Evolutionary conservation across 441 rosid species (phyloP), one percentile per base, ranked within the genome.

Genomic region (Arabidopsis lyrata): DNA sequence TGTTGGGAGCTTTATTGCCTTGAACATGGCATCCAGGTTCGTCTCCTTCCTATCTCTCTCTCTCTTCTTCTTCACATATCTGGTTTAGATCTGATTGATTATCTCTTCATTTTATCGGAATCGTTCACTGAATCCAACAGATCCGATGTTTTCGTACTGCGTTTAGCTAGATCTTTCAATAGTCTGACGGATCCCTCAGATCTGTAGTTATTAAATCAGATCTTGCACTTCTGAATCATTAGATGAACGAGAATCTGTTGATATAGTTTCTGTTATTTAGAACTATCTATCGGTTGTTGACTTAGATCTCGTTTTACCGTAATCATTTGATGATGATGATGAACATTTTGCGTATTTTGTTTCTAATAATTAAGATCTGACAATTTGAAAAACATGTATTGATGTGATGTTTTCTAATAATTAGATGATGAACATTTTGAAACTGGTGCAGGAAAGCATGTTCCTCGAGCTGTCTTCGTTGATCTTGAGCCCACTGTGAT

Each of bases 21-120:
- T 68, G 95, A 91, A 81, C 97, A 91, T 56, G 97, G 97, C n/a
- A 91, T 91, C 54, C 93, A 89, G 97, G 97, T 90, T 47, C 31
- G 1, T 20, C 12, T 54, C 50, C 18, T 15, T 20, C 11, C 20
- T 18, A 18, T 24, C 57, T 41, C 3, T 60, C 35, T 60, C 35
- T 39, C 20, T 18, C 20, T 18, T 18, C 0, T 18, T 18, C 20
- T 18, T 18, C 20, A 18, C 20, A 1, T 18, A 18, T 0, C 20
- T 18, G 20, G 20, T 18, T 18, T 18, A 18, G 20, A 18, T 18
- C 20, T 18, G 20, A 18, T 18, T 18, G 20, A 18, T 18, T 18
- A 18, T 18, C 20, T 4, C 16, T 32, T 9, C 0, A 4, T 9
- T 29, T 24, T 0, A 6, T 41, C 7, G 52, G 41, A 20, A 22